Evolutionary conservation across 2,329 filamentous ascomycete genomes (phyloP), one percentile per base, ranked within the genome.

Genomic region (Diaporthe ampelina): DNA sequence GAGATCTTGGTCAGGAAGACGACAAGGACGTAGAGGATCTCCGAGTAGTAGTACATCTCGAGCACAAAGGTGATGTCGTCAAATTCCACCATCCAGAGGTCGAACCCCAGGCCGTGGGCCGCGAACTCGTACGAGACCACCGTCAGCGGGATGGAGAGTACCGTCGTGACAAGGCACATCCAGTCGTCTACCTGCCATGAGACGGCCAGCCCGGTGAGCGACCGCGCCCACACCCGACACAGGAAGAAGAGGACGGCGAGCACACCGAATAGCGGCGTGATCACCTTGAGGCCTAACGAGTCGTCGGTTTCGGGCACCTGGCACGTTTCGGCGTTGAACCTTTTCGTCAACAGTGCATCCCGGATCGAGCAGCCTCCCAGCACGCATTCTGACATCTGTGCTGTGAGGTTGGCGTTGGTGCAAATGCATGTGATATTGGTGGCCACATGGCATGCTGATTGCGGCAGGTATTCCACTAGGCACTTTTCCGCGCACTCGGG

Each of bases 1-100:
- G n/a, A 72, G 10, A 72, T 58, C 24, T 72, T 72, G 58, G 50
- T 72, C 45, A 67, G 35, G 59, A 63, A 63, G 32, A 72, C 5
- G n/a, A 56, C 37, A 35, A 67, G 8, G 11, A 56, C 15, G 37
- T 72, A 72, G 24, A 72, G 37, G 11, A 72, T 45, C 24, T 52
- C 35, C 1, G 45, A 56, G 35, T 65, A 52, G 26, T 67, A 72
- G 57, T 68, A 68, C 63, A 68, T 68, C 48, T 68, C 63, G 32
- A 68, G 63, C 32, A 68, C 63, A 40, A 68, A 68, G 48, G 48
- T 68, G 63, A 68, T 68, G 32, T 68, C 63, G 8, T 37, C 63
- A 26, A 68, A 68, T 15, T 26, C 45, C 4, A 68, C 48, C 48
- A 54, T 40, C 29, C 32, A 68, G 8, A 68, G 21, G n/a, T 68